Evolutionary conservation across 2,329 filamentous ascomycete species (phyloP), one percentile per base, ranked within the genome.

Genomic region (Aureobasidium lini): DNA sequence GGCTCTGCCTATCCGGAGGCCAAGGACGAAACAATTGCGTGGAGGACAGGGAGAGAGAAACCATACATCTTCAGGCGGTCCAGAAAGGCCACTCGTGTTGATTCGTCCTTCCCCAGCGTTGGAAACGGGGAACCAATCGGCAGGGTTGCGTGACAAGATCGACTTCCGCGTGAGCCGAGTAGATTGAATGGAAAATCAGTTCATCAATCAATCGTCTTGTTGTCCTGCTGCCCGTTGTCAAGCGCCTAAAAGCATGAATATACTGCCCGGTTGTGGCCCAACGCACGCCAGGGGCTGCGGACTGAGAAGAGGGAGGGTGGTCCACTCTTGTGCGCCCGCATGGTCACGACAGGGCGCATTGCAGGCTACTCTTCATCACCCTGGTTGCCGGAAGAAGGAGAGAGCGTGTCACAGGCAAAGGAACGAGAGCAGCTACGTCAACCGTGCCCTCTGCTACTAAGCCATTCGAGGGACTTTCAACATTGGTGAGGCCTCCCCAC

Each of bases 141-240:
- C 18, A 57, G 40, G 40, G 54, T 57, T 57, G 54, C 54, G 54
- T 36, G 44, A 48, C 43, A 31, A 57, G 54, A 57, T 57, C 54
- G 29, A 28, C 54, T 57, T 39, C 54, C 54, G 54, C 43, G 54
- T 48, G 32, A 48, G 54, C 54, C 54, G 54, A 57, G 39, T 37
- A 57, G 43, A 57, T 57, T 57, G 52, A 34, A 57, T 44, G 28
- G 44, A 43, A 37, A 57, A 57, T 46, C 52, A 43, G 29, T 56
- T 44, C 40, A 46, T 56, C 39, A 56, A 23, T 44, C 42, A 44
- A 56, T 44, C 52, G 31, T 54, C 34, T 57, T 57, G 36, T 48
- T 48, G 23, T 57, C 42, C 36, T 57, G 43, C 54, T 57, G 54
- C 54, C 54, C 54, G 54, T 48, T 57, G 16, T 4, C 18, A 37